Base-by-base conservation (phyloP, 2,329 filamentous ascomycete species). In the Trichoderma koningiopsis region DNA sequence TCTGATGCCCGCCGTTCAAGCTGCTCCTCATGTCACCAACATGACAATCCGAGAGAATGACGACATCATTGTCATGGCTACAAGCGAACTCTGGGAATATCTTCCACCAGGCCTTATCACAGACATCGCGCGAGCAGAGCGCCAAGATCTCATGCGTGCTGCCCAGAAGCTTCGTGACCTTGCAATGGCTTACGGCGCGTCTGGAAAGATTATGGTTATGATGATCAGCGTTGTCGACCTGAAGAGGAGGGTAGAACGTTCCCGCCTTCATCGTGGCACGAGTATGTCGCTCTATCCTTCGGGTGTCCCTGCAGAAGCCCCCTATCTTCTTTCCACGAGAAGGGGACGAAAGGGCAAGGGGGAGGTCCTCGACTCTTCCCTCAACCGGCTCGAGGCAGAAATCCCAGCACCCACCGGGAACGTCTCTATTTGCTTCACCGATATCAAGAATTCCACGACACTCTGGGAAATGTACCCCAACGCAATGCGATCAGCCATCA, bases 161-260 rank as follows among this genome's bases (percentile, higher is more conserved):
- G 92, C 96, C 4, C 95, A 98, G 78, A 97, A 97, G 81, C 86
- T 99, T 37, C 90, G 96, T 70, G 96, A 99, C 81, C 84, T 98
- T 67, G 96, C 96, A 53, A 97, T 99, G 77, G 93, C 95, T 1
- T 98, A 97, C 78, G 96, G 96, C 65, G 93, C 95, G 14, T 94
- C 90, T 1, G 91, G 91, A 76, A 99, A 99, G 82, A 92, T 98
- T 72, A 98, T 98, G 94, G 93, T 99, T 56, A 98, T 98, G 95
- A 93, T 99, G 84, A 90, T 99, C 67, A 95, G 94, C 68, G 92
- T 99, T 47, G 91, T 92, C 68, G 94, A 98, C 76, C 83, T 99
- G 66, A 95, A 97, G 81, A 92, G 92, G 77, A 89, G 93, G 72
- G 83, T 86, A 69, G 92, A 96, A 77, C 88, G 92, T 72, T 92